phyloP scores from a whole-genome alignment of 441 rosid species.

The Populus tomentosa region DNA sequence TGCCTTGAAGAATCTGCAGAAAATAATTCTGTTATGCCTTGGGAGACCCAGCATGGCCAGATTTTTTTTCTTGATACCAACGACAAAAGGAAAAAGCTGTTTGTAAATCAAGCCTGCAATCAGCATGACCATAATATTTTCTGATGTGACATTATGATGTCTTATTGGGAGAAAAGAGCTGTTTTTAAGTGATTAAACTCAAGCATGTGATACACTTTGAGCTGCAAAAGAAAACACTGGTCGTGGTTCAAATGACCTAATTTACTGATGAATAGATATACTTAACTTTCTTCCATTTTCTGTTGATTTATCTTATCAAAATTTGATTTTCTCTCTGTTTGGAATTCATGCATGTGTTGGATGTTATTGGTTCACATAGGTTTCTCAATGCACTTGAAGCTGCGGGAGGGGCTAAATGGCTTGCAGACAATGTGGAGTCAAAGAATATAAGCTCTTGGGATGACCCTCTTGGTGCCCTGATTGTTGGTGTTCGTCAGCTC shows the following conservation, averaged over 20 bases:
- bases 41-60: background rate
- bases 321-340: conserved; percentile 6
- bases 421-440: conserved; percentile 61
- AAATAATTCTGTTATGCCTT: background rate
- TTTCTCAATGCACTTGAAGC: conserved; percentile 73
- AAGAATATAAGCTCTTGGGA: conserved; percentile 60
- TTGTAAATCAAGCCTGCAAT: background rate
- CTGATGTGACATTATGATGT: background rate
- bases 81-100: background rate
- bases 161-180: background rate
- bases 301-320: background rate
- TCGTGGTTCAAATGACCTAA: background rate
- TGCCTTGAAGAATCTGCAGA: conserved; percentile 2
- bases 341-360: conserved; percentile 4
- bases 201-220: background rate
- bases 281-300: background rate
- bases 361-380: conserved; percentile 39
- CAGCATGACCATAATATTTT: background rate
- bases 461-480: conserved; percentile 65
- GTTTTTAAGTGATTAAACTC: background rate
- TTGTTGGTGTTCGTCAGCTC: conserved; percentile 72
- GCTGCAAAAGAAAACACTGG: background rate
- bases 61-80: background rate
- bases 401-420: conserved; percentile 72
- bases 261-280: background rate